Percentiles rank a stretch among this genome's conserved stretches.
Conservation (phyloP, 2,329 filamentous ascomycete species). For the Amauroascus verrucosus region DNA sequence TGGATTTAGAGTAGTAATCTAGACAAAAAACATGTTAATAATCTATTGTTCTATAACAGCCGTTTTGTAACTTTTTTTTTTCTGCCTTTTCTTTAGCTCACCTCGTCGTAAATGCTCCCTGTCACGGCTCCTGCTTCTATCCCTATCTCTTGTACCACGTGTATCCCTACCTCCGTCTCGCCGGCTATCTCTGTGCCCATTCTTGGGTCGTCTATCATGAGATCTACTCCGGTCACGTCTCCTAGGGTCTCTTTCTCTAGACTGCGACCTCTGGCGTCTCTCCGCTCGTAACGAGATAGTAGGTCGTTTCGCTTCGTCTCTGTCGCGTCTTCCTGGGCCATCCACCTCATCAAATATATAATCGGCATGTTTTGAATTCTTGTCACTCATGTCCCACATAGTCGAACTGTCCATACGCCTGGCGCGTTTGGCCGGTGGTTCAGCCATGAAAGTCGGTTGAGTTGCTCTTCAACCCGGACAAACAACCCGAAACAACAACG, state of each 20-base stretch:
- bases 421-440: constrained; percentile 41
- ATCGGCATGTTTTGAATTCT: constrained; percentile 19
- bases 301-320: constrained; percentile 16
- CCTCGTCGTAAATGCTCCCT: constrained; percentile 31
- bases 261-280: constrained; percentile 32
- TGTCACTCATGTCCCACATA: constrained; percentile 48
- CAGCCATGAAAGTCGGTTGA: constrained; percentile 36
- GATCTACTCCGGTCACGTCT: constrained; percentile 37
- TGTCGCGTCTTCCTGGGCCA: constrained; percentile 24
- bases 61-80: too few relatives aligned
- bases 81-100: constrained; percentile 22
- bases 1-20: constrained; percentile 22
- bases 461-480: not conserved
- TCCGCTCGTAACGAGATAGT: constrained; percentile 29
- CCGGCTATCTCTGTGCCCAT: constrained; percentile 26
- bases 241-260: constrained; percentile 32
- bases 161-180: constrained; percentile 32
- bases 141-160: constrained; percentile 32
- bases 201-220: constrained; percentile 29
- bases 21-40: not conserved
- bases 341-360: not conserved
- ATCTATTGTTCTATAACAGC: not conserved
- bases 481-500: not conserved
- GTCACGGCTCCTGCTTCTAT: constrained; percentile 22
- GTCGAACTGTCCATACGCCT: constrained; percentile 48